Conservation (phyloP, 2,329 filamentous ascomycete genomes). For the Chrysoporthe cubensis region DNA sequence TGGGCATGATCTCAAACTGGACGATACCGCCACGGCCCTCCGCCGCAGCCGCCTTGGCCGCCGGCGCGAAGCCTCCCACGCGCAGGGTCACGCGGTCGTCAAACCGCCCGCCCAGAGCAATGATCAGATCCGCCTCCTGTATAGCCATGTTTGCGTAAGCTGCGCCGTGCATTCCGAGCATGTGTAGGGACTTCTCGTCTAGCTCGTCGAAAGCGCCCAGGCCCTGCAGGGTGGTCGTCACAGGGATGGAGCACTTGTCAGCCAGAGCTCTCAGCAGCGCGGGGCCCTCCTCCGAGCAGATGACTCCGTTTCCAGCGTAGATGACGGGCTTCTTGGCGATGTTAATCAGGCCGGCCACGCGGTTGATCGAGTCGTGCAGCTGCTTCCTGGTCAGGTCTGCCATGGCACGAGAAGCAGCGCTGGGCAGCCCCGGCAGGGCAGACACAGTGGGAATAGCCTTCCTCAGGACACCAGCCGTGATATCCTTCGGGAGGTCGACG, state of each 20-base stretch:
- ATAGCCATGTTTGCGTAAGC: slow-evolving; percentile 98
- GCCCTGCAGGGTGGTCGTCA: slow-evolving; percentile 94
- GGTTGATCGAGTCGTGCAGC: slow-evolving; percentile 72
- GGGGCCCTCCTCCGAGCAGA: slow-evolving; percentile 78
- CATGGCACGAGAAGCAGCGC: slow-evolving; percentile 81
- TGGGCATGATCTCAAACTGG: slow-evolving; percentile 98
- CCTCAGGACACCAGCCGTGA: slow-evolving; percentile 82
- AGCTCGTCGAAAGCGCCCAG: slow-evolving; percentile 92
- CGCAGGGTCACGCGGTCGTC: slow-evolving; percentile 91
- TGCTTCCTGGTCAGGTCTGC: slow-evolving; percentile 74
- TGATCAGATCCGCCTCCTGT: slow-evolving; percentile 94
- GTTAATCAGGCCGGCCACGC: slow-evolving; percentile 83
- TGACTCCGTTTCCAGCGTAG: slow-evolving; percentile 90
- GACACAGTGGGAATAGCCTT: slow-evolving; percentile 80
- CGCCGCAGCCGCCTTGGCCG: slow-evolving; percentile 79
- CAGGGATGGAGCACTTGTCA: slow-evolving; percentile 88
- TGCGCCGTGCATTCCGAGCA: slow-evolving; percentile 98
- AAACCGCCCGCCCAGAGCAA: slow-evolving; percentile 91
- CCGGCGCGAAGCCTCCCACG: slow-evolving; percentile 85
- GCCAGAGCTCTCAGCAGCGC: slow-evolving; percentile 81
- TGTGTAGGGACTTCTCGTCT: slow-evolving; percentile 92
- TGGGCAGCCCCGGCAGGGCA: slow-evolving; percentile 78
- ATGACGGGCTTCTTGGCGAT: slow-evolving; percentile 91
- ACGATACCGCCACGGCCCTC: slow-evolving; percentile 92
- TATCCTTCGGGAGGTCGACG: slow-evolving; percentile 94